Percentiles rank a stretch among this genome's conserved stretches.
phyloP scores from a whole-genome alignment of 1,284 basidiomycete species.

The Sanghuangporus weigelae region DNA sequence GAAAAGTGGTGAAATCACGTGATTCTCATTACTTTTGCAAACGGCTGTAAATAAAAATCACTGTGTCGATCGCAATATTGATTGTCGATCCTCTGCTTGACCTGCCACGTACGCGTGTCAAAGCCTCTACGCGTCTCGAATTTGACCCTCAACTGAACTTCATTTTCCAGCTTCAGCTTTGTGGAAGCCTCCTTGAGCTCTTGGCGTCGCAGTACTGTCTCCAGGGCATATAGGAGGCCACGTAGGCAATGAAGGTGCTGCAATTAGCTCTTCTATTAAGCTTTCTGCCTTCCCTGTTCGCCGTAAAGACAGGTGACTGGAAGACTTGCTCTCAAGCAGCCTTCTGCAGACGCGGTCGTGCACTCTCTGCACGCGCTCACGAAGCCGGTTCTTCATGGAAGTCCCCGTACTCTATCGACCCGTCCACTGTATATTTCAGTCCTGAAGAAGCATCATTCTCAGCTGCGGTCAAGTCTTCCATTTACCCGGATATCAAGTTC shows the following conservation, averaged over 20 bases:
- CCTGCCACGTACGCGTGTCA: background rate
- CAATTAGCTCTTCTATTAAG: constrained; percentile 24
- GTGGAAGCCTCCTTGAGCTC: no score
- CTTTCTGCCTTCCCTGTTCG: constrained; percentile 31
- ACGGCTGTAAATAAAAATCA: no score
- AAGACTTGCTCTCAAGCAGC: constrained; percentile 88
- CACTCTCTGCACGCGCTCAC: constrained; percentile 65
- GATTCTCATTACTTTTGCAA: no score
- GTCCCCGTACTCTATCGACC: constrained; percentile 79
- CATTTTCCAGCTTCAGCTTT: no score
- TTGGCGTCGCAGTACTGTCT: no score
- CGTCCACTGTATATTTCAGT: constrained; percentile 44
- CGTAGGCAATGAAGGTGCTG: background rate
- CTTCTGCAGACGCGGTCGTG: constrained; percentile 86
- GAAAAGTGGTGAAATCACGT: no score
- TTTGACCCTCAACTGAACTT: background rate
- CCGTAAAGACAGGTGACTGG: constrained; percentile 79
- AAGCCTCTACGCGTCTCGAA: background rate
- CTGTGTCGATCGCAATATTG: background rate
- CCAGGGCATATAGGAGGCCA: background rate
- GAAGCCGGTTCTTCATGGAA: constrained; percentile 56
- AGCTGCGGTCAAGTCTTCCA: constrained; percentile 65
- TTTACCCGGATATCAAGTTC: constrained; percentile 83
- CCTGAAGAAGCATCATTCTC: constrained; percentile 58
- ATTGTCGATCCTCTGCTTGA: background rate